A percentile compares a stretch with the other conserved stretches of the same genome.
phyloP scores from a whole-genome alignment of 768 basidiomycete species.

The Boletus rubroflammeus region DNA sequence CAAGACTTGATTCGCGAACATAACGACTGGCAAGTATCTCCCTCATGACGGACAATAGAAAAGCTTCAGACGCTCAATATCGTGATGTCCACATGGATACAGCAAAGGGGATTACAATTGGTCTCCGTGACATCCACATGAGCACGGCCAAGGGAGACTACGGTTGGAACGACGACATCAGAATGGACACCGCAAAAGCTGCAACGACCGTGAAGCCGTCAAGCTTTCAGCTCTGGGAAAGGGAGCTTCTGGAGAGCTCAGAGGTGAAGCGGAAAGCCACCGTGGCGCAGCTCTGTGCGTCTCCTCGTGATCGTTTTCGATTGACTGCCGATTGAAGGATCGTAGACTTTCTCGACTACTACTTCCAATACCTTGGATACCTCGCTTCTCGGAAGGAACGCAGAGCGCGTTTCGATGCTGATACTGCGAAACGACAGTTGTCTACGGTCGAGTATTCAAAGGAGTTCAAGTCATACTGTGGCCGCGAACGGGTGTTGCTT shows the following conservation, averaged over 20 bases:
- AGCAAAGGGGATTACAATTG: slow-evolving; percentile 53
- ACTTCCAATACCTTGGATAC: slow-evolving; percentile 93
- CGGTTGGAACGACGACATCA: slow-evolving; percentile 50
- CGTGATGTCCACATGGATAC: slow-evolving; percentile 79
- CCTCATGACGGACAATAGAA: slow-evolving; percentile 13
- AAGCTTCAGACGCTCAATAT: slow-evolving; percentile 26
- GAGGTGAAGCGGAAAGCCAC: slow-evolving; percentile 96
- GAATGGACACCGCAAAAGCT: slow-evolving; percentile 50
- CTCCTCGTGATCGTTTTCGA: slow-evolving; percentile 4
- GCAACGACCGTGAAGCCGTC: slow-evolving; percentile 49
- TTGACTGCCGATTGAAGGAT: slow-evolving; percentile 10
- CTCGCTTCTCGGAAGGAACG: slow-evolving; percentile 83
- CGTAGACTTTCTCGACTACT: slow-evolving; percentile 94
- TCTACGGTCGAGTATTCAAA: slow-evolving; percentile 52
- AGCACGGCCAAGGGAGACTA: slow-evolving; percentile 53
- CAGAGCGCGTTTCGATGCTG: slow-evolving; percentile 74
- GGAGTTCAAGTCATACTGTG: slow-evolving; percentile 91
- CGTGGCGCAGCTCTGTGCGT: slow-evolving; percentile 92
- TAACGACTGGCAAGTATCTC: not conserved
- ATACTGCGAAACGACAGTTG: slow-evolving; percentile 69
- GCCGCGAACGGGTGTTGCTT: slow-evolving; percentile 90
- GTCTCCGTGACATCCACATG: slow-evolving; percentile 57
- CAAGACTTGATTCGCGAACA: not conserved
- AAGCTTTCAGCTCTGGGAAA: slow-evolving; percentile 75
- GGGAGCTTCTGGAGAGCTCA: slow-evolving; percentile 72